phyloP scores from a whole-genome alignment of 2,329 filamentous ascomycete species.

The Didymella exigua region DNA sequence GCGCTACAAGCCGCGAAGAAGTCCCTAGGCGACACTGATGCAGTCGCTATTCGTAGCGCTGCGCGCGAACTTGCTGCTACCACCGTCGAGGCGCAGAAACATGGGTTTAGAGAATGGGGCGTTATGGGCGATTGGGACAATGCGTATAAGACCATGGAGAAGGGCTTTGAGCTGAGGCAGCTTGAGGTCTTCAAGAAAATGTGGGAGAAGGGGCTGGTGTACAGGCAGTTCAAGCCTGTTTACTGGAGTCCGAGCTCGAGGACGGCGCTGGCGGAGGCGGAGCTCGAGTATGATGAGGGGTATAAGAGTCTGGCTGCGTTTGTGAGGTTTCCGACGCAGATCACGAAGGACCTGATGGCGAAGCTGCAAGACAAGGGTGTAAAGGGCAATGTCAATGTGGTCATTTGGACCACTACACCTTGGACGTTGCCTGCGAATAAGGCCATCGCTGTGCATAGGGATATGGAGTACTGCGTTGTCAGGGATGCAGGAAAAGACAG shows the following conservation, averaged over 20 bases:
- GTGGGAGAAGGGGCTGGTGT: constrained; percentile 72
- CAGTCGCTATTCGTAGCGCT: constrained; percentile 65
- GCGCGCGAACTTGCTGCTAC: constrained; percentile 70
- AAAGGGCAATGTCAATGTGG: constrained; percentile 63
- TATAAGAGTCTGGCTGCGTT: constrained; percentile 77
- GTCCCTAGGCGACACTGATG: constrained; percentile 43
- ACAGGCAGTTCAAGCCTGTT: constrained; percentile 79
- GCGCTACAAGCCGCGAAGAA: constrained; percentile 69
- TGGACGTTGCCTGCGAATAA: constrained; percentile 96
- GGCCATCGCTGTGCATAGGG: constrained; percentile 80
- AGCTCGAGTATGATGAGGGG: constrained; percentile 80
- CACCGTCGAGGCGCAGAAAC: constrained; percentile 75
- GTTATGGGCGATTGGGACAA: constrained; percentile 82
- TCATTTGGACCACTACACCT: constrained; percentile 98
- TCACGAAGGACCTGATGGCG: constrained; percentile 52
- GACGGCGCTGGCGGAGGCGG: constrained; percentile 81
- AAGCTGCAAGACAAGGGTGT: constrained; percentile 15
- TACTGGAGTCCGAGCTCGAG: constrained; percentile 83
- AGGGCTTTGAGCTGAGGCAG: constrained; percentile 74
- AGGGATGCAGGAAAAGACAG: constrained; percentile 47
- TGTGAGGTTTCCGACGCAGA: constrained; percentile 73
- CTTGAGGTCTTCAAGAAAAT: constrained; percentile 76
- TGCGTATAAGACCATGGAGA: constrained; percentile 80
- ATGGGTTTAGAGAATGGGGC: constrained; percentile 72
- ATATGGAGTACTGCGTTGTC: constrained; percentile 75